Evolutionary conservation across 352 stramenopile species (phyloP), one percentile per base, ranked within the genome.

Genomic region (Globisporangium rhizosaccharum): DNA sequence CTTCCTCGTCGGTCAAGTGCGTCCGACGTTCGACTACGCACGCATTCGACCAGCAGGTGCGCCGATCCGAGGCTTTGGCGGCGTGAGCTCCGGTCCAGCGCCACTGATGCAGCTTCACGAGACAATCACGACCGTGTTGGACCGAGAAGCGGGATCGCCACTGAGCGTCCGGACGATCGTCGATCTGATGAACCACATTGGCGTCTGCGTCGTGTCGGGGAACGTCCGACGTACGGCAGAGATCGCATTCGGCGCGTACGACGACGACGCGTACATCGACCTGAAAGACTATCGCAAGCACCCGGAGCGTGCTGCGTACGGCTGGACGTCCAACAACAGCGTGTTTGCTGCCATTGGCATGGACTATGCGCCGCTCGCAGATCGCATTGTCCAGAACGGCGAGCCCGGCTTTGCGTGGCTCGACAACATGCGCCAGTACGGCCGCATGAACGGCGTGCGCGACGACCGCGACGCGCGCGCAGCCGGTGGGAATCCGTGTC

Each of bases 401-500:
- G 92, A 98, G 66, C 92, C 92, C 18, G 92, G 92, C 8, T 96
- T 98, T 51, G 90, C 89, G n/a, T 98, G 92, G 92, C 73, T 98
- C 17, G 82, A 97, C 39, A 98, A 98, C 64, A 98, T 98, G 92
- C 82, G 79, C 25, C 63, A 73, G 20, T 98, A 89, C 56, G 85
- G 88, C 4, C 78, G 92, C 42, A 98, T 98, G 90, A 88, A 89
- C 51, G 90, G 87, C 36, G 53, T 83, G 10, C 74, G 73, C 36
- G 85, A 98, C 61, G 53, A 89, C 56, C 80, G 84, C n/a, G 92
- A 98, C 60, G 46, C 58, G 25, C 73, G 85, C n/a, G 87, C 89
- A 3, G 72, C 70, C 5, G 92, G 92, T 18, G 90, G 92, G 50
- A 98, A 98, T 60, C 92, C 92, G 17, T 98, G 92, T 56, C 67